Base-by-base conservation (phyloP, 768 basidiomycete species). In the Mycena olivaceomarginata region DNA sequence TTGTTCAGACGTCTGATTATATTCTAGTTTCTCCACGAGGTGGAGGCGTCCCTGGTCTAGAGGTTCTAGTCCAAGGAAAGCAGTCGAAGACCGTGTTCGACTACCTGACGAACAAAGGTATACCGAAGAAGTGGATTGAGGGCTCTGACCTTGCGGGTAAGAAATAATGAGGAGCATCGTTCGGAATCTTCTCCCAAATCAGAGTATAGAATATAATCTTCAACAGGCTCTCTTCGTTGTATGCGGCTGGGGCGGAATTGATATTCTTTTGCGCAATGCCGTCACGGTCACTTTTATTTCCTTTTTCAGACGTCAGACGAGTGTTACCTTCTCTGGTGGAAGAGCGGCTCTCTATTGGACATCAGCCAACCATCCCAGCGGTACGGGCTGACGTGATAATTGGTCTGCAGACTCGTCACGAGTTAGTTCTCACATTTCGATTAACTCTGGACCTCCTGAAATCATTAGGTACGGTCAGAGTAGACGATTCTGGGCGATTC, bases 11-110 rank as follows among this genome's bases (percentile, higher is more conserved):
- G 39, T 39, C 37, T 74, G 46, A 60, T 41, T 40, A 53, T 41
- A n/a, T 48, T 59, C 16, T 53, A 95, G 95, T 94, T 18, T 90
- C 92, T 0, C 91, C 92, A 1, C 70, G 90, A n/a, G 87, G 86
- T 7, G 93, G 94, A 0, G 94, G 92, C 82, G 85, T 85, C 9
- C 86, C 90, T 2, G 91, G 90, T 2, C 79, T 91, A 68, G 95
- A 97, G 80, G 93, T 98, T 11, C 87, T 95, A 77, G 93, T 98
- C 0, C 97, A 98, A 81, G 97, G 97, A 2, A 95, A 95, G 77
- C 97, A 98, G 80, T 87, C 89, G 22, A 90, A 91, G 78, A 86
- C 88, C 3, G 94, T 97, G 13, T 86, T 89, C 12, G 94, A 95
- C 6, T 90, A 96, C 75, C 83, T 98, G 53, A 83, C 90, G 4